Evolutionary conservation across 2,329 filamentous ascomycete genomes (phyloP), one percentile per base, ranked within the genome.

Genomic region (Teratosphaeriaceae sp.): DNA sequence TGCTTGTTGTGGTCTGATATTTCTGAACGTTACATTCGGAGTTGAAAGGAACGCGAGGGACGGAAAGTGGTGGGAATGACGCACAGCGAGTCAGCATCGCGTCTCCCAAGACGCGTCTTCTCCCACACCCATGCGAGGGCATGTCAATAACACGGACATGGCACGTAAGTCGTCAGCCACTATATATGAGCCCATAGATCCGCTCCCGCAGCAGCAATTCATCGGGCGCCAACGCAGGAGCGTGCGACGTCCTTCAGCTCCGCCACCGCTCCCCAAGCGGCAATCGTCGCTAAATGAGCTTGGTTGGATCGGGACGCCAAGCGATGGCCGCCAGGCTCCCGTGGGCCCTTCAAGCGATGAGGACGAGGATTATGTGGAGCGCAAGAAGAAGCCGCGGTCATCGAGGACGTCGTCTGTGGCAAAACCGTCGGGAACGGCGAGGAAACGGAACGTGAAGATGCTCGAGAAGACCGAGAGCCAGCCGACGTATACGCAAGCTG

Each of bases 251-350:
- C 31, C 12, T 15, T 5, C 8, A 19, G n/a, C 20, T 8, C 29
- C 24, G 23, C 29, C 44, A 35, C 15, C 12, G 4, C 27, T 39
- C 20, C 34, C 35, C n/a, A 42, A 40, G 26, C 29, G 24, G 3
- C 44, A 46, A 27, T 37, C 44, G 13, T 38, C 40, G 18, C 39
- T 43, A 13, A 46, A 34, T 2, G 40, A 46, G 23, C 15, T 44
- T 23, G 29, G 21, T 16, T 34, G 42, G 38, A 22, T 31, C 6
- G 19, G 13, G 5, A 22, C 29, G 7, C 26, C 38, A 4, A 38
- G 35, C 18, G 15, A 19, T 15, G 31, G 5, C 27, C 13, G 20
- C 4, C 6, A 19, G 31, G 12, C 11, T 18, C 5, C 27, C 15
- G 16, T 35, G 19, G 27, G 8, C 6, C 34, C 6, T 21, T 42